Base-by-base conservation (phyloP, 1,284 basidiomycete genomes). In the Earliella scabrosa region DNA sequence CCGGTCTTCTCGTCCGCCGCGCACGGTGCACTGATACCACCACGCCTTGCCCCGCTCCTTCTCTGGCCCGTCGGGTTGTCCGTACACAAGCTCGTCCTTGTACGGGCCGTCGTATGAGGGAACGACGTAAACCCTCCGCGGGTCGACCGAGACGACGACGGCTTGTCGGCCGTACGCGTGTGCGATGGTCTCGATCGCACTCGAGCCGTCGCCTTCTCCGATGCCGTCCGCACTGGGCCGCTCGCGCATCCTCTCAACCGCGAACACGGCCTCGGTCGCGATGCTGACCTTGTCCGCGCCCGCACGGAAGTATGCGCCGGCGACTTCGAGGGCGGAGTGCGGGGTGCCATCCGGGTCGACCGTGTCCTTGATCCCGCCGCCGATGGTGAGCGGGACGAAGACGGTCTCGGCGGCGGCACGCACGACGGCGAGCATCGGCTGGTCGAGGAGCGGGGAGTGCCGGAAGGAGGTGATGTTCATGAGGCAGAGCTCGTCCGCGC, bases 381-480 rank as follows among this genome's bases (percentile, higher is more conserved):
- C 97, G 63, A 99, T 97, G 18, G 97, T 99, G 49, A 99, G 84
- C n/a, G 97, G 97, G 2, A 99, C 95, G 71, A 97, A 99, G 47
- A 98, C 87, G 48, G 87, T 86, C 71, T 93, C 87, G 0, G 97
- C 96, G 0, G 96, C 92, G 1, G 88, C 87, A 52, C 92, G 88
- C 48, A 99, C 93, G 65, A 99, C 92, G 41, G 93, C 90, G 52
- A 99, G 85, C 97, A 99, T 99, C 0, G 97, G 97, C 74, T 99
- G 97, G 75, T 99, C 97, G 51, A 82, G 87, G 39, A 99, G 81
- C 0, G 97, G 95, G 7, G 94, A 98, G 63, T 93, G 90, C 58
- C 97, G 92, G 86, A 99, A 99, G 52, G 96, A 98, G 8, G 97
- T 99, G 79, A 99, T 99, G 77, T 99, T 99, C 71, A 99, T 88